Conservation (phyloP, 2,329 filamentous ascomycete species). For the Fusarium pseudoanthophilum region DNA sequence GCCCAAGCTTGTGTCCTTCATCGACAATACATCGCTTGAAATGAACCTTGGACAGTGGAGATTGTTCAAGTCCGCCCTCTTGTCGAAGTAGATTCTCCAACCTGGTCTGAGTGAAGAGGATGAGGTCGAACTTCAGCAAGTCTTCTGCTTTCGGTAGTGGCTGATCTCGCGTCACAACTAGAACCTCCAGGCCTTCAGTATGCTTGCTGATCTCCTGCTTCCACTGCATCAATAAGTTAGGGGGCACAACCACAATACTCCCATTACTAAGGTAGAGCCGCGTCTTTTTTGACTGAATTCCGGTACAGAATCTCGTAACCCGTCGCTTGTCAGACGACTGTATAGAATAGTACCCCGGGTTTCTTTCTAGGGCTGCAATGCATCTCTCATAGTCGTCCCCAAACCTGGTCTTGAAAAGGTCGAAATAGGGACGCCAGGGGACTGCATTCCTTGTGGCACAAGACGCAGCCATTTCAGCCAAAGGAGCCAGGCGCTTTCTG, state of each 20-base stretch:
- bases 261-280: constrained; percentile 72
- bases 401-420: constrained; percentile 55
- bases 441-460: constrained; percentile 72
- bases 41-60: constrained; percentile 75
- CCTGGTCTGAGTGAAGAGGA: constrained; percentile 79
- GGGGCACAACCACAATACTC: constrained; percentile 83
- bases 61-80: constrained; percentile 53
- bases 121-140: constrained; percentile 75
- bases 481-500: constrained; percentile 64
- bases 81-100: constrained; percentile 71
- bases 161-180: constrained; percentile 68
- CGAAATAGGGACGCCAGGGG: constrained; percentile 76
- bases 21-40: constrained; percentile 93
- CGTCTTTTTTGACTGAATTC: constrained; percentile 49
- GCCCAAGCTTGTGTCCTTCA: constrained; percentile 87
- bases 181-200: constrained; percentile 71
- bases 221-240: constrained; percentile 89
- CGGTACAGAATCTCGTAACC: constrained; percentile 27
- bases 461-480: constrained; percentile 81
- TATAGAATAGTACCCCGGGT: constrained; percentile 69
- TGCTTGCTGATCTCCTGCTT: constrained; percentile 82
- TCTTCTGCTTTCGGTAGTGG: constrained; percentile 66
- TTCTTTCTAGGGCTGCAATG: constrained; percentile 64
- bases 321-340: constrained; percentile 54
- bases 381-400: constrained; percentile 66